Base-by-base conservation (phyloP, 306 rosid species). In the Sechiopsis laciniata region DNA sequence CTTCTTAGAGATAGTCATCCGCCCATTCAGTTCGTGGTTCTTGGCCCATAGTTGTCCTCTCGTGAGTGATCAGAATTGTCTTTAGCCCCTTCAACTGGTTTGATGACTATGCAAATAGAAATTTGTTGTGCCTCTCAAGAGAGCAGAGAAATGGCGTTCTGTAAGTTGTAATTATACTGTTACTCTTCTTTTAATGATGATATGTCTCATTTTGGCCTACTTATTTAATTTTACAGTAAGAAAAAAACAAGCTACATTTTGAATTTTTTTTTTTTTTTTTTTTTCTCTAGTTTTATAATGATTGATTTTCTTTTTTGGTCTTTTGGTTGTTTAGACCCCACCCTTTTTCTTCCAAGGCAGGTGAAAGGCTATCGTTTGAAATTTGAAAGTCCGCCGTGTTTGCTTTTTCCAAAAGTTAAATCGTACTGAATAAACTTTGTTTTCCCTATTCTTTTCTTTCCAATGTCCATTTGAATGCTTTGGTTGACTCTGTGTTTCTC, bases 11-110 rank as follows among this genome's bases (percentile, higher is more conserved):
- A 72, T n/a, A 54, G 55, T 19, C 40, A 46, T 45, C 37, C 56
- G 76, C 66, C 45, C 9, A 32, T 55, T 12, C 37, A 73, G 15
- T 58, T 58, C 37, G 16, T 22, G 66, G 32, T 73, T 73, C 40
- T 56, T 29, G 76, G 56, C 60, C 59, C 55, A 14, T 14, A 24
- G 59, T 68, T 70, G 55, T 24, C 42, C 48, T 70, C 59, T 51
- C 46, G 45, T 52, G 22, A 24, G 46, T 70, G 24, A 66, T 42
- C 26, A 42, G 51, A 70, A 6, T 50, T 52, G 74, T 51, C 46
- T 70, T 62, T 70, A 24, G 74, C 46, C 59, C 14, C 50, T 70
- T 52, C 60, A 50, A 70, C 74, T 70, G 52, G 24, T 68, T 20
- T 26, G 46, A 14, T 14, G 72, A 68, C 74, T 48, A 51, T 52